Evolutionary conservation across 2,329 filamentous ascomycete genomes (phyloP).

Genomic region (Coniochaeta sp.): DNA sequence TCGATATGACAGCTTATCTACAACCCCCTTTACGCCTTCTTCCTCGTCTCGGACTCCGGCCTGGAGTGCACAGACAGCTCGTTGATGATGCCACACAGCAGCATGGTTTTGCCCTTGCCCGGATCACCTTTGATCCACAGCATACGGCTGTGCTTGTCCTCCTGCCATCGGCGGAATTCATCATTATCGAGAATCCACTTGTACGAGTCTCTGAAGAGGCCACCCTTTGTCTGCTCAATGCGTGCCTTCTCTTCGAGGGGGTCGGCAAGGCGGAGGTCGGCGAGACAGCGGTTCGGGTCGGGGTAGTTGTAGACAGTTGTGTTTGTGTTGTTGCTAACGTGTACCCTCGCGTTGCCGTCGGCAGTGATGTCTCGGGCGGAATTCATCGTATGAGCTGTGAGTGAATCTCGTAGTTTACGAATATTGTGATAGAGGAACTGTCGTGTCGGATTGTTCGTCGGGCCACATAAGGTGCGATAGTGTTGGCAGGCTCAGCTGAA

Average conservation of each 20-base stretch:
- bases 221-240: slow-evolving; percentile 26
- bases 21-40: neutral
- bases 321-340: neutral
- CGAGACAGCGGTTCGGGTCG: slow-evolving; percentile 8
- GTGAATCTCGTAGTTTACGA: too few relatives aligned
- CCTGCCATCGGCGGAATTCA: slow-evolving; percentile 16
- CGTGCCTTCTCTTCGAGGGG: slow-evolving; percentile 22
- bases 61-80: slow-evolving; percentile 11
- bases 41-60: too few relatives aligned
- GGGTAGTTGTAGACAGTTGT: neutral
- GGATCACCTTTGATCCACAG: slow-evolving; percentile 31
- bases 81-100: slow-evolving; percentile 27
- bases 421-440: neutral
- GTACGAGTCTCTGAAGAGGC: slow-evolving; percentile 21
- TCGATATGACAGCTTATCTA: too few relatives aligned
- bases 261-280: slow-evolving; percentile 18
- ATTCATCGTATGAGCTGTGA: neutral
- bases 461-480: neutral
- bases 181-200: slow-evolving; percentile 24
- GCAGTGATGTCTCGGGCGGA: neutral
- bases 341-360: neutral
- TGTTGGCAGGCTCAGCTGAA: neutral
- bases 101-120: slow-evolving; percentile 35
- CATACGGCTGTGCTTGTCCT: slow-evolving; percentile 10
- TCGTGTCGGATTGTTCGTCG: neutral